Evolutionary conservation across 805 yeast genomes (phyloP).

Genomic region (Tetrapisispora pingtungensis): DNA sequence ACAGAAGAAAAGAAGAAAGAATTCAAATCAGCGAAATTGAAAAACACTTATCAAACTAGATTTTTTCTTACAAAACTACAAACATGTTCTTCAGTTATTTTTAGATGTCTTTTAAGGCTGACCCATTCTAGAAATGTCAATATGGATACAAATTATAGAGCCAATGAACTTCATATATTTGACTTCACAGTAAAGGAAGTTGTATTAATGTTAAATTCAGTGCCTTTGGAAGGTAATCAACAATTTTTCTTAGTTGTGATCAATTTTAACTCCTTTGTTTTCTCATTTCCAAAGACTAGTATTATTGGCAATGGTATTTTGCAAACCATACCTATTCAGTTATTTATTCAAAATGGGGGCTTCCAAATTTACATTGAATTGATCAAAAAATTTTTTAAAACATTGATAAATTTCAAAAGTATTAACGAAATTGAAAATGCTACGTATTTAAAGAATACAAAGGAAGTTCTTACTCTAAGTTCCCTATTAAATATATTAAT

Average conservation of each 20-base stretch:
- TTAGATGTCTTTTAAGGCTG: constrained; percentile 36
- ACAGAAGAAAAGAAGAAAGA: constrained; percentile 30
- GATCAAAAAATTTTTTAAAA: constrained; percentile 15
- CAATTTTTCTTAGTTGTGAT: constrained; percentile 31
- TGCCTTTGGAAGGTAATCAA: constrained; percentile 14
- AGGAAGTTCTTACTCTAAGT: constrained; percentile 30
- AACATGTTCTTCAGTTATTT: constrained; percentile 33
- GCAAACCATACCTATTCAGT: constrained; percentile 33
- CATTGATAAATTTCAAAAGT: constrained; percentile 16
- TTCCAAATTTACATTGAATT: constrained; percentile 24
- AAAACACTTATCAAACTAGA: constrained; percentile 51
- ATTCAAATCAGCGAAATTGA: constrained; percentile 47
- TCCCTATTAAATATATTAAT: constrained; percentile 36
- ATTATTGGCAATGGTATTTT: constrained; percentile 23
- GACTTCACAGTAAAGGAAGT: constrained; percentile 26
- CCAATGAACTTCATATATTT: constrained; percentile 35
- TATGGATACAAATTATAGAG: constrained; percentile 26
- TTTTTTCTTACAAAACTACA: constrained; percentile 42
- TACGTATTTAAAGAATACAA: constrained; percentile 29
- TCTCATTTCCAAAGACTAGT: constrained; percentile 26
- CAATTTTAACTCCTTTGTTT: constrained; percentile 30
- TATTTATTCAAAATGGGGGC: constrained; percentile 46
- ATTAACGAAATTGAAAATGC: constrained; percentile 29
- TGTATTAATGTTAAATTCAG: constrained; percentile 19
- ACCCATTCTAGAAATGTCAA: constrained; percentile 34